These are phyloP conservation scores for Rugosomyces carneus DNA, from an alignment of 1,284 basidiomycete genomes.

Conservation along the genomic window DNA sequence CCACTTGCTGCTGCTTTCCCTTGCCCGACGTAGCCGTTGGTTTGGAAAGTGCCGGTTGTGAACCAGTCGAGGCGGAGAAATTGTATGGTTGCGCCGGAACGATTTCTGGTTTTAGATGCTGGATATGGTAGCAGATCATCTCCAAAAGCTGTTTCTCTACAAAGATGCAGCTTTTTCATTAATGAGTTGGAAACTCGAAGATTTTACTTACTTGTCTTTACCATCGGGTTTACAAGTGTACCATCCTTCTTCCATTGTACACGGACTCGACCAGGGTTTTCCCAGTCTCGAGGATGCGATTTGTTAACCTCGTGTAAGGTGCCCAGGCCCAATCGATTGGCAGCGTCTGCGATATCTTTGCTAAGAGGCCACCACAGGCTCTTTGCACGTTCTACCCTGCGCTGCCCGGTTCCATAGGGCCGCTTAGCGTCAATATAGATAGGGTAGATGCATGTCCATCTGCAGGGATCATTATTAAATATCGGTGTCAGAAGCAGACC, in stretches of 20 bases:
- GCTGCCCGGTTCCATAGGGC: slow-evolving; percentile 75
- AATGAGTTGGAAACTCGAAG: slow-evolving; percentile 2
- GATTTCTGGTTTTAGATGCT: slow-evolving; percentile 65
- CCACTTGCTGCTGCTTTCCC: slow-evolving; percentile 27
- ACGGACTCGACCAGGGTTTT: slow-evolving; percentile 89
- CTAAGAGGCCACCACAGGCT: slow-evolving; percentile 93
- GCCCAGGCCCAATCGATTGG: slow-evolving; percentile 68
- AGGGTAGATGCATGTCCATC: slow-evolving; percentile 94
- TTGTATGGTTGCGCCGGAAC: slow-evolving; percentile 65
- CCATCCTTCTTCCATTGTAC: slow-evolving; percentile 87
- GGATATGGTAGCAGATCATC: slow-evolving; percentile 71
- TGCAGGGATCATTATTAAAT: slow-evolving; percentile 26
- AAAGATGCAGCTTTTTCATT: not conserved
- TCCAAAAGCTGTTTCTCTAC: slow-evolving; percentile 82
- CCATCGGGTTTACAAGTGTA: slow-evolving; percentile 58
- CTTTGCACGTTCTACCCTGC: slow-evolving; percentile 75
- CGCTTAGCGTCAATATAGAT: slow-evolving; percentile 96
- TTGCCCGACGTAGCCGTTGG: slow-evolving; percentile 23
- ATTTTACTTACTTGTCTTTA: slow-evolving; percentile 71
- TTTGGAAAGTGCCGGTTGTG: slow-evolving; percentile 14
- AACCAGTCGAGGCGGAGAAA: slow-evolving; percentile 23
- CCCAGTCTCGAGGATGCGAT: slow-evolving; percentile 93
- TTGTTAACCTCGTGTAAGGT: slow-evolving; percentile 86
- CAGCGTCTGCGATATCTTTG: slow-evolving; percentile 86
- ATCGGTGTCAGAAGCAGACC: slow-evolving; percentile 10